Evolutionary conservation across 352 stramenopile species (phyloP).

Genomic region (Globisporangium nagaii): DNA sequence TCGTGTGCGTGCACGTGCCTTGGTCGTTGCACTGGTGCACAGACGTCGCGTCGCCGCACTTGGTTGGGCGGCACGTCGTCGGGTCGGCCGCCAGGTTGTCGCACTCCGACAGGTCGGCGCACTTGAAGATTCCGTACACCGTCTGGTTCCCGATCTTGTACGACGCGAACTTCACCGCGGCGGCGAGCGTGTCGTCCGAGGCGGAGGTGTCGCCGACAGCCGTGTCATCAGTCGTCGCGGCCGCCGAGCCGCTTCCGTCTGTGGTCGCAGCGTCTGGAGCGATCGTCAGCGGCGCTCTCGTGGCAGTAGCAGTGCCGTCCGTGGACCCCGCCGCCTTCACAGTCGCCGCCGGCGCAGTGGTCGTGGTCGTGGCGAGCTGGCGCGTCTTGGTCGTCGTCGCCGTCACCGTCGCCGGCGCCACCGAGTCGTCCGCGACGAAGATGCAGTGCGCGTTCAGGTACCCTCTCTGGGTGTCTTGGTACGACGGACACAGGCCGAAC

Average conservation of each 20-base stretch:
- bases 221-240: background rate
- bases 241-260: background rate
- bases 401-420: conserved; percentile 9
- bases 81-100: conserved; percentile 30
- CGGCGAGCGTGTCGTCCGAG: conserved; percentile 13
- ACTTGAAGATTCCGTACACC: conserved; percentile 52
- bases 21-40: conserved; percentile 53
- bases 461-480: conserved; percentile 56
- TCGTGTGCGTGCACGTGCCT: conserved; percentile 67
- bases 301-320: background rate
- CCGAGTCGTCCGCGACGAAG: conserved; percentile 62
- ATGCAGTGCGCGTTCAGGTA: conserved; percentile 85
- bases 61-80: conserved; percentile 22
- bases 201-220: conserved; percentile 15
- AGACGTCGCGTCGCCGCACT: conserved; percentile 22
- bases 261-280: background rate
- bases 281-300: conserved; percentile 3
- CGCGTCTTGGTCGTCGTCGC: background rate
- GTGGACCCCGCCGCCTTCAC: conserved; percentile 11
- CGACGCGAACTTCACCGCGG: conserved; percentile 21
- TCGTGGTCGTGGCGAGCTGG: too few relatives aligned
- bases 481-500: conserved; percentile 76
- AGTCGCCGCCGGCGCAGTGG: background rate
- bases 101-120: conserved; percentile 38
- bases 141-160: conserved; percentile 49